Conservation (phyloP, 805 yeast species). For the Metschnikowia baotianmanensis region DNA sequence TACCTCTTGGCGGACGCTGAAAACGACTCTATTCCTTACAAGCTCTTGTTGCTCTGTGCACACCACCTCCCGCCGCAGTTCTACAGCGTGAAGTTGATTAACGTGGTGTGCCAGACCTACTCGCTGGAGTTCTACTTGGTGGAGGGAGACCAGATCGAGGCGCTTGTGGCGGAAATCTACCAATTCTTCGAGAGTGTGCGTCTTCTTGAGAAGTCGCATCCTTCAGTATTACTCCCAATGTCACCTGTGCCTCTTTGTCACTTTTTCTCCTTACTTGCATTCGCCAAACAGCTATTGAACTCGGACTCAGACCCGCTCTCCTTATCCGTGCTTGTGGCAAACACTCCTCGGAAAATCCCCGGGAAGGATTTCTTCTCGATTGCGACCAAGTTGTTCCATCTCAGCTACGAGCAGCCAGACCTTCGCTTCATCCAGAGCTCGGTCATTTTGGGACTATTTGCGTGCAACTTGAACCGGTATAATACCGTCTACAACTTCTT, state of each 20-base stretch:
- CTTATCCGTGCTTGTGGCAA: conserved; percentile 6
- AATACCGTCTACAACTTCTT: conserved; percentile 39
- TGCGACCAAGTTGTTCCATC: conserved; percentile 32
- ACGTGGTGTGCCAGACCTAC: conserved; percentile 29
- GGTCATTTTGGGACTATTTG: conserved; percentile 33
- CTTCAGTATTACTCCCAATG: conserved; percentile 6
- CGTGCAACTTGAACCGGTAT: conserved; percentile 36
- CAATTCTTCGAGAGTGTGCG: conserved; percentile 6
- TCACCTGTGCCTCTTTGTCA: conserved; percentile 26
- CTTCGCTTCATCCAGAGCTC: conserved; percentile 36
- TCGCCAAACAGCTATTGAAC: conserved; percentile 36
- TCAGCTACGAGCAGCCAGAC: conserved; percentile 31
- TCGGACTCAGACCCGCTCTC: conserved; percentile 12
- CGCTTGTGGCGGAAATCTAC: conserved; percentile 19
- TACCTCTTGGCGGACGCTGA: conserved; percentile 28
- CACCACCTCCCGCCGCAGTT: conserved; percentile 26
- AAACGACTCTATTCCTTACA: conserved; percentile 26
- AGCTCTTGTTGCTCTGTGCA: conserved; percentile 21
- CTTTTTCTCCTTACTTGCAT: conserved; percentile 35
- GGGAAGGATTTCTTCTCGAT: conserved; percentile 34
- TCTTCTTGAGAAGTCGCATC: conserved; percentile 2
- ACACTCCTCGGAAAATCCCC: conserved; percentile 21
- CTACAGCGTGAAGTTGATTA: conserved; percentile 23
- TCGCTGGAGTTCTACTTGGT: conserved; percentile 36
- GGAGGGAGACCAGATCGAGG: conserved; percentile 22